A percentile compares a stretch with the other conserved stretches of the same genome.
phyloP scores from a whole-genome alignment of 164 flowering plant genomes.

The Dillenia turbinata region DNA sequence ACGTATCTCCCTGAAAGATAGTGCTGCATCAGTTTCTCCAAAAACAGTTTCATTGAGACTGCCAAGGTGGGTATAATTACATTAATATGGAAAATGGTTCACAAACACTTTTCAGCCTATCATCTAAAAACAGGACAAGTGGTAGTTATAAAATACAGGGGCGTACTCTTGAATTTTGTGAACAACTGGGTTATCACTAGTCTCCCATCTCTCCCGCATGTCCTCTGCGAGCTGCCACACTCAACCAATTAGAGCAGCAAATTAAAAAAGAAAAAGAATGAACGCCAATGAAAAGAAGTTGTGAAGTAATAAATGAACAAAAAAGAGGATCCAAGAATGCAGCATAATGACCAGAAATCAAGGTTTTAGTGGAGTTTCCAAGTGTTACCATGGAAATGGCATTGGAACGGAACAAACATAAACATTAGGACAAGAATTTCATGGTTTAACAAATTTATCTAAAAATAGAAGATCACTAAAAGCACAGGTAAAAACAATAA shows the following conservation, averaged over 20 bases:
- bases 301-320: no score
- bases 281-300: no score
- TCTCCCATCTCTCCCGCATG: conserved; percentile 89
- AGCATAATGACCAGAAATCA: no score
- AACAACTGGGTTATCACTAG: conserved; percentile 85
- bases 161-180: conserved; percentile 96
- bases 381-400: no score
- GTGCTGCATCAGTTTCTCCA: conserved; percentile 82
- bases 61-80: conserved; percentile 12
- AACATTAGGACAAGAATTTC: no score
- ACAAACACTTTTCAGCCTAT: background rate
- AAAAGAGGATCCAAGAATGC: no score
- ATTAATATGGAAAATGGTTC: conserved; percentile 7
- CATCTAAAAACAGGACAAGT: background rate
- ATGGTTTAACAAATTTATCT: no score
- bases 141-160: background rate
- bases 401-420: no score
- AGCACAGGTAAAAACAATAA: no score
- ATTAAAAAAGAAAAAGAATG: no score
- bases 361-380: no score
- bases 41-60: conserved; percentile 84
- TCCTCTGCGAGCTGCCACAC: conserved; percentile 80
- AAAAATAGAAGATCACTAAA: no score
- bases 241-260: background rate
- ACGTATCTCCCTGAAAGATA: conserved; percentile 79